Conservation (phyloP, 129 eudicot species). For the Oenanthe sinensis region DNA sequence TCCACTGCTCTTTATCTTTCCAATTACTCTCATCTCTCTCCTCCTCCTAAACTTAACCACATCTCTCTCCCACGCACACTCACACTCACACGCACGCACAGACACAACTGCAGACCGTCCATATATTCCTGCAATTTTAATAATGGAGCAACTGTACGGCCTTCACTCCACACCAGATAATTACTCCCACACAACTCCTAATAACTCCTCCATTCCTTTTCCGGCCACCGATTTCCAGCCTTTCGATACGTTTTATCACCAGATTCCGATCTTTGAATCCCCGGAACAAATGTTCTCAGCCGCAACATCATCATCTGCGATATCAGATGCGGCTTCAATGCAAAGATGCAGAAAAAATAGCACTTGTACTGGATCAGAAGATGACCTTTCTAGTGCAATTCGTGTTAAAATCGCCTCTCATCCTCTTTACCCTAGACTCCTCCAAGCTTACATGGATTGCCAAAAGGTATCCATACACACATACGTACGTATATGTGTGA, state of each 20-base stretch:
- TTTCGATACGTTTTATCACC: slow-evolving; percentile 13
- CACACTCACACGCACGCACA: background rate
- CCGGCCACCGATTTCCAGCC: slow-evolving; percentile 6
- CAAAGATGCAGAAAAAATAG: slow-evolving; percentile 1
- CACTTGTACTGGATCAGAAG: slow-evolving; percentile 24
- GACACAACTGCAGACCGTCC: background rate
- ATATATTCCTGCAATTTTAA: slow-evolving; percentile 2
- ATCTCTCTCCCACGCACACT: background rate
- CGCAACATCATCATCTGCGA: slow-evolving; percentile 12
- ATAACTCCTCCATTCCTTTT: background rate
- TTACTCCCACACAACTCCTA: slow-evolving; percentile 8
- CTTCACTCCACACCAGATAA: slow-evolving; percentile 10
- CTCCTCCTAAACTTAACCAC: too few species aligned
- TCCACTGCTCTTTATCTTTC: slow-evolving; percentile 3
- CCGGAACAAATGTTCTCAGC: slow-evolving; percentile 1
- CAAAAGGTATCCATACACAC: slow-evolving; percentile 28
- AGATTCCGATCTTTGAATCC: slow-evolving; percentile 16
- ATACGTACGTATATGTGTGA: background rate
- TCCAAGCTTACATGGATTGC: slow-evolving; percentile 47
- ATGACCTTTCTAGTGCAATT: slow-evolving; percentile 22
- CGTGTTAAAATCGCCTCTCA: slow-evolving; percentile 45
- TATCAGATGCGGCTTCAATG: slow-evolving; percentile 13
- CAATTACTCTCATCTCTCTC: background rate
- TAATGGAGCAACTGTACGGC: slow-evolving; percentile 41
- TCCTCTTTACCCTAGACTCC: slow-evolving; percentile 49